Evolutionary conservation across 1,139 yeast species (phyloP).

Genomic region (Geotrichum carabidarum): DNA sequence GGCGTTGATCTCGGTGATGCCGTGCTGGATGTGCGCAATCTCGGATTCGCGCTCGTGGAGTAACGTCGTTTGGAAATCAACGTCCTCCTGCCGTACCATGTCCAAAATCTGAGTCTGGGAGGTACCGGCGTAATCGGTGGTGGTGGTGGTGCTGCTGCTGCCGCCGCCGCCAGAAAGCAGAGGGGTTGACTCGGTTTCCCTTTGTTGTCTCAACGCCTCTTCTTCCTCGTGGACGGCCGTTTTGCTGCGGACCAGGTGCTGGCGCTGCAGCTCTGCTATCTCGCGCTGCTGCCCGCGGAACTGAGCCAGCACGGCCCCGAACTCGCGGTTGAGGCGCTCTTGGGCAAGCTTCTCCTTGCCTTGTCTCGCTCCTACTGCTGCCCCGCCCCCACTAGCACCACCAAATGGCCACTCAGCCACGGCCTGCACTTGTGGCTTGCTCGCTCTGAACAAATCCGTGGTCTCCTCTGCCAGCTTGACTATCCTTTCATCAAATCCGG

Average conservation of each 20-base stretch:
- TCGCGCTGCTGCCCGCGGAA: constrained; percentile 40
- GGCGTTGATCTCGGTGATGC: constrained; percentile 76
- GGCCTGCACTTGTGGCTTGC: constrained; percentile 25
- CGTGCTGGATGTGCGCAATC: constrained; percentile 65
- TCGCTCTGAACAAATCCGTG: constrained; percentile 23
- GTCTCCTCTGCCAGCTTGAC: constrained; percentile 25
- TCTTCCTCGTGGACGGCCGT: constrained; percentile 13
- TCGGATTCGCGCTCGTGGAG: constrained; percentile 72
- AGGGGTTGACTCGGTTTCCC: constrained; percentile 38
- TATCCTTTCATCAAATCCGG: constrained; percentile 23
- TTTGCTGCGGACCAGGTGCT: constrained; percentile 3
- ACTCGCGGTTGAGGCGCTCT: constrained; percentile 44
- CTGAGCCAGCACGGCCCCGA: constrained; percentile 40
- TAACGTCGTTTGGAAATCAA: constrained; percentile 65
- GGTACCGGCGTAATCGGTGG: constrained; percentile 28
- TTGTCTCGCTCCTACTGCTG: constrained; percentile 18
- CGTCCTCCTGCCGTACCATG: constrained; percentile 53
- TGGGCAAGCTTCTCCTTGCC: constrained; percentile 36
- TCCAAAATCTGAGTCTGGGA: constrained; percentile 32
- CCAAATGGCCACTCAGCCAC: constrained; percentile 24
- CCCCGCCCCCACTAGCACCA: constrained; percentile 3
- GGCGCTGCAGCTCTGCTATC: constrained; percentile 20
- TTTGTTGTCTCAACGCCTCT: constrained; percentile 19
- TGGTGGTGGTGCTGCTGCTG: constrained; percentile 19
- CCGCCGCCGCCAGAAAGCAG: constrained; percentile 33